Percentiles rank a stretch among this genome's conserved stretches.
These are phyloP conservation scores for Babesia ovata DNA, from an alignment of 169 alveolate species.

Conservation along the genomic window DNA sequence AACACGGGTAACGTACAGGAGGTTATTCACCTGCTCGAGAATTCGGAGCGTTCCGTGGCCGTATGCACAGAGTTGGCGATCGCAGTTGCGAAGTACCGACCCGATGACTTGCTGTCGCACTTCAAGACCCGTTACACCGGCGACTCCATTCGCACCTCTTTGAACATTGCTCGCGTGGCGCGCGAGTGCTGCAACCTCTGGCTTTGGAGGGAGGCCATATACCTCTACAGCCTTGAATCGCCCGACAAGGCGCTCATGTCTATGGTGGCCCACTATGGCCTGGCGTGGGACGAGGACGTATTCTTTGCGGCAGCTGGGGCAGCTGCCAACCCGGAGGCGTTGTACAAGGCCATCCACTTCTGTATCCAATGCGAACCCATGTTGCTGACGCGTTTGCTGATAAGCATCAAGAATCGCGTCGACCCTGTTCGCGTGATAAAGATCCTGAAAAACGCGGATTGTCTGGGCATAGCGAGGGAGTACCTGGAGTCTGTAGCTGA, in stretches of 20 bases:
- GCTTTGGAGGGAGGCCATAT: constrained; percentile 90
- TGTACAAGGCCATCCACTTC: constrained; percentile 97
- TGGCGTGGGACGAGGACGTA: constrained; percentile 91
- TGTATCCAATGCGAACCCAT: constrained; percentile 98
- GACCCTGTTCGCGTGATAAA: constrained; percentile 93
- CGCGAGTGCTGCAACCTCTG: constrained; percentile 87
- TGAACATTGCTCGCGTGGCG: constrained; percentile 93
- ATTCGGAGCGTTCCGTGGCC: constrained; percentile 66
- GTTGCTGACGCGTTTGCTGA: constrained; percentile 90
- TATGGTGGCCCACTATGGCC: constrained; percentile 96
- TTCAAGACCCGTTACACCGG: constrained; percentile 82
- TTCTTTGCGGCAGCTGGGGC: constrained; percentile 72
- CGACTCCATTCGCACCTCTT: constrained; percentile 30
- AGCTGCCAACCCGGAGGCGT: constrained; percentile 94
- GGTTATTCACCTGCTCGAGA: constrained; percentile 63
- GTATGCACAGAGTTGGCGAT: constrained; percentile 99
- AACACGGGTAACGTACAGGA: constrained; percentile 61
- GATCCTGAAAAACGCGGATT: constrained; percentile 83
- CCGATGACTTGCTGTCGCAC: constrained; percentile 96
- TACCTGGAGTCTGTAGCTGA: constrained; percentile 80
- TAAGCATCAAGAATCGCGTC: constrained; percentile 80
- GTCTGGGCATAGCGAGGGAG: constrained; percentile 82
- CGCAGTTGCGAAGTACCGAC: constrained; percentile 95
- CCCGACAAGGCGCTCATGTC: constrained; percentile 94
- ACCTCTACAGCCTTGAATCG: constrained; percentile 92